Evolutionary conservation across 345 rosid genomes (phyloP).

Genomic region (Salix exigua): DNA sequence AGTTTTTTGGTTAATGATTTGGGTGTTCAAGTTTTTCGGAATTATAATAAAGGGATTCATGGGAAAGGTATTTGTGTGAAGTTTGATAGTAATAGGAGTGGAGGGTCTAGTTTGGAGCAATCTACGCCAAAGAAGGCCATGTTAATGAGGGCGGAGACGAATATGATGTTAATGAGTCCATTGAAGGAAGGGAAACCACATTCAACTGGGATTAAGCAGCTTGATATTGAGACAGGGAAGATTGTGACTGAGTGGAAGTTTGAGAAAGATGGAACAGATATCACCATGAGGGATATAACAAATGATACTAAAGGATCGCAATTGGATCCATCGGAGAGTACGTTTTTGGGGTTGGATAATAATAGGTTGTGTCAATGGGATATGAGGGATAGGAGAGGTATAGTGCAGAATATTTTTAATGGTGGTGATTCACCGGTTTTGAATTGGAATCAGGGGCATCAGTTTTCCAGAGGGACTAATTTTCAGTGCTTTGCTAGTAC

Average conservation of each 20-base stretch:
- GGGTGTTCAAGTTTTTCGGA: slow-evolving; percentile 85
- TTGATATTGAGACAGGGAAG: slow-evolving; percentile 84
- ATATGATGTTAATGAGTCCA: slow-evolving; percentile 97
- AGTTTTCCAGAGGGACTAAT: slow-evolving; percentile 88
- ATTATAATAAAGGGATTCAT: slow-evolving; percentile 65
- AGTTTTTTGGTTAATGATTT: slow-evolving; percentile 82
- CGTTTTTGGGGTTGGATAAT: slow-evolving; percentile 89
- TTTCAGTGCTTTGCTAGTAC: slow-evolving; percentile 94
- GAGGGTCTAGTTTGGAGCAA: slow-evolving; percentile 26
- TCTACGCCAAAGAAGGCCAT: slow-evolving; percentile 74
- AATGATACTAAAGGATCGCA: slow-evolving; percentile 87
- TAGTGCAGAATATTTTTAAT: slow-evolving; percentile 62
- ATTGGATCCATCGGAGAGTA: slow-evolving; percentile 88
- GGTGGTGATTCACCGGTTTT: slow-evolving; percentile 60
- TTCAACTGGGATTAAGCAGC: slow-evolving; percentile 66
- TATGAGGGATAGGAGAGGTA: slow-evolving; percentile 80
- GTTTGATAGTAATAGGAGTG: slow-evolving; percentile 37
- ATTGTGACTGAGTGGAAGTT: slow-evolving; percentile 88
- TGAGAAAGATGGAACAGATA: slow-evolving; percentile 82
- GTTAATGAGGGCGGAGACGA: slow-evolving; percentile 92
- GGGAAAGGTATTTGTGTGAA: slow-evolving; percentile 72
- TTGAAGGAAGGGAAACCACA: slow-evolving; percentile 65
- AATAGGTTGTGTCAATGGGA: slow-evolving; percentile 97
- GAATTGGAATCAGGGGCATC: slow-evolving; percentile 92
- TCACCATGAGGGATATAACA: slow-evolving; percentile 76